Evolutionary conservation across 1,284 basidiomycete genomes (phyloP).

Genomic region (Chalciporus piperatoides): DNA sequence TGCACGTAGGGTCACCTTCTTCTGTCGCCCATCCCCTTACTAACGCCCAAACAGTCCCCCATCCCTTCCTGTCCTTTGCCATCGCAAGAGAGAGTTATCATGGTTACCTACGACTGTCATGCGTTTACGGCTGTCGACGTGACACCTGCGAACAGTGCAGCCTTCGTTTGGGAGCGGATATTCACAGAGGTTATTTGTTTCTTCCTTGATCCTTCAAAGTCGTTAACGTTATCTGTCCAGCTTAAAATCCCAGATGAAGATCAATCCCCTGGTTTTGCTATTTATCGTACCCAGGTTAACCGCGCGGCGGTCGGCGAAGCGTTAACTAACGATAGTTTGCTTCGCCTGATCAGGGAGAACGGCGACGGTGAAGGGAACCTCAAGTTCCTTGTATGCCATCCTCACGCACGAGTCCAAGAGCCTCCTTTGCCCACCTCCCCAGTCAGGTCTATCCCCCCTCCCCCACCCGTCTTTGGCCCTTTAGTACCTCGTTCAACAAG

Average conservation of each 20-base stretch:
- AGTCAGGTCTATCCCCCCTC: conserved; percentile 51
- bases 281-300: conserved; percentile 84
- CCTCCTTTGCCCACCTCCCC: conserved; percentile 40
- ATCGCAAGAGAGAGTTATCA: conserved; percentile 49
- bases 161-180: conserved; percentile 79
- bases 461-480: conserved; percentile 41
- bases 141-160: conserved; percentile 61
- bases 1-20: conserved; percentile 22
- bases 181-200: conserved; percentile 69
- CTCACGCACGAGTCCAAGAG: conserved; percentile 59
- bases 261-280: conserved; percentile 61
- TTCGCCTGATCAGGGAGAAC: conserved; percentile 65
- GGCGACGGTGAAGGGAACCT: conserved; percentile 75
- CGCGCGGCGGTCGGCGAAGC: conserved; percentile 69
- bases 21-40: background rate
- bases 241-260: conserved; percentile 84
- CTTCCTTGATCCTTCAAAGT: conserved; percentile 2
- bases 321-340: conserved; percentile 63
- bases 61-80: conserved; percentile 25
- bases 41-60: conserved; percentile 27
- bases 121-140: conserved; percentile 78
- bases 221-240: conserved; percentile 38
- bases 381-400: conserved; percentile 75
- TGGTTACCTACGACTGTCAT: conserved; percentile 82
- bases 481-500: conserved; percentile 46